Evolutionary conservation across 2,329 filamentous ascomycete species (phyloP), one percentile per base, ranked within the genome.

Genomic region (Nemania sp.): DNA sequence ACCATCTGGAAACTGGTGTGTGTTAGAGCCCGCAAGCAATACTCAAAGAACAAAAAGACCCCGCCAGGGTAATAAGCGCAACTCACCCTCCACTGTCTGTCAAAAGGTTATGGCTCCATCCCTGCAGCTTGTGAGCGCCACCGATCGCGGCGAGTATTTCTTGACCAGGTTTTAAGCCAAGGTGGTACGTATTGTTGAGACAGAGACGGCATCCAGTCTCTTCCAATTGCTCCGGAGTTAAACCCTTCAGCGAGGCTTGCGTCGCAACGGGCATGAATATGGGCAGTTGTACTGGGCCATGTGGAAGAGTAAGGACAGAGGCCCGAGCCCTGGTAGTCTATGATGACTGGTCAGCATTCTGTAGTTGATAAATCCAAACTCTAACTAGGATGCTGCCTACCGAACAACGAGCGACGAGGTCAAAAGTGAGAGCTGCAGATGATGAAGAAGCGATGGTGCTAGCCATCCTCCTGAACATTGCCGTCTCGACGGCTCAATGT

Each of bases 251-350:
- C 0, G 93, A 96, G 1, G 90, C 94, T 73, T 99, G 94, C 0
- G 94, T 99, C 24, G 94, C 94, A 37, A 99, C 94, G 14, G 94
- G 94, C 94, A 99, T 99, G 73, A 99, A 99, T 54, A 97, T 86
- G 6, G 95, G 94, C 24, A 97, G 82, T 65, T 89, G 84, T 22
- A 99, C 92, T 1, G 88, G 81, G 53, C 94, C 94, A 83, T 99
- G 95, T 45, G 94, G 93, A 22, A 99, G 85, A 42, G 86, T 88
- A 49, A 99, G 80, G 54, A 84, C 86, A 48, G 94, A 94, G 44
- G 94, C 94, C 63, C 94, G 89, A 22, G 94, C 94, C 79, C 93
- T 91, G 9, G 93, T 97, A 43, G 91, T 95, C 93, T 97, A 61
- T 7, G 26, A 40, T 22, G 44, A 7, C 15, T 22, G 12, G 15